Conservation (phyloP, 2,329 filamentous ascomycete genomes). For the Colletotrichum spinosum region DNA sequence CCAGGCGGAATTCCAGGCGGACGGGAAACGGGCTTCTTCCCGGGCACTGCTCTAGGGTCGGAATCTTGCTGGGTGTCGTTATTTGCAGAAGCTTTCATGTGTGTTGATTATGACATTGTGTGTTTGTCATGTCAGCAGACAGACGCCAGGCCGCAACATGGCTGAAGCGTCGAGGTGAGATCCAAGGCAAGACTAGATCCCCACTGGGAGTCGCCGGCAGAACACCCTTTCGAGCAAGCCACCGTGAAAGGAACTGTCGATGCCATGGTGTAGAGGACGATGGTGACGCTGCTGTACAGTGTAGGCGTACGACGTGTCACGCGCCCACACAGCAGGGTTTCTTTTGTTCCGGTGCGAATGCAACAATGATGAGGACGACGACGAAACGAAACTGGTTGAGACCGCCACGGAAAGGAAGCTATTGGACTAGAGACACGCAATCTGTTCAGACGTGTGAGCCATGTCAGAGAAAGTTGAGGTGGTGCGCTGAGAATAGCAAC, state of each 20-base stretch:
- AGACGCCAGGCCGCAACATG: neutral
- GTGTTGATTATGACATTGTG: neutral
- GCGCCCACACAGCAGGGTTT: neutral
- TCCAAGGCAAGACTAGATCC: conserved; percentile 8
- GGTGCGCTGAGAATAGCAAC: conserved; percentile 36
- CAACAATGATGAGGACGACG: neutral
- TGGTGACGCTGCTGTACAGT: neutral
- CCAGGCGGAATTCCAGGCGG: conserved; percentile 16
- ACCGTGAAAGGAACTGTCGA: neutral
- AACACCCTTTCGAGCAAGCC: conserved; percentile 19
- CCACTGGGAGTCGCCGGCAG: conserved; percentile 30
- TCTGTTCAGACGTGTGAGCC: conserved; percentile 2
- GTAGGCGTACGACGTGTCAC: conserved; percentile 17
- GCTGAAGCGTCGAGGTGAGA: conserved; percentile 9
- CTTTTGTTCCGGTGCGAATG: conserved; percentile 5
- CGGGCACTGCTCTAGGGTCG: neutral
- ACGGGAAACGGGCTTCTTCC: conserved; percentile 31
- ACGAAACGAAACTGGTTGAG: conserved; percentile 19
- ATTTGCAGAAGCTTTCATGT: too few relatives aligned
- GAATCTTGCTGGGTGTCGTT: too few relatives aligned
- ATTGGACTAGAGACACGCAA: too few relatives aligned
- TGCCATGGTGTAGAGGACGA: conserved; percentile 2
- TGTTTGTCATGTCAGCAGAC: conserved; percentile 2
- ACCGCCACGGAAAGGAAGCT: neutral
- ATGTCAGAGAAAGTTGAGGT: conserved; percentile 31